Percentiles rank a stretch among this genome's conserved stretches.
phyloP scores from a whole-genome alignment of 2,329 filamentous ascomycete genomes.

The Scedosporium boydii region DNA sequence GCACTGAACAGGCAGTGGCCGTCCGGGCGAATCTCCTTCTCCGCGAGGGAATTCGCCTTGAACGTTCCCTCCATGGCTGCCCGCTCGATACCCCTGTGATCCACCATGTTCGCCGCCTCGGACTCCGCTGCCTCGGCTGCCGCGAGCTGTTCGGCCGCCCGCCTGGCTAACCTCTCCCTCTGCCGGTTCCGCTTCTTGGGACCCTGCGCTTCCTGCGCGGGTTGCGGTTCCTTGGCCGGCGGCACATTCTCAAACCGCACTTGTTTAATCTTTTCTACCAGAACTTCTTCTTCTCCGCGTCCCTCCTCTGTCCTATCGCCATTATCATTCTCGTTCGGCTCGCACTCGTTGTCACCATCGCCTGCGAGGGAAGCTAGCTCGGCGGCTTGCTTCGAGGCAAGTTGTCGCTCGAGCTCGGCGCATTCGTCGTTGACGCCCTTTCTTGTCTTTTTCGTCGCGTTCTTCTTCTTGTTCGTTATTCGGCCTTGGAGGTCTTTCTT shows the following conservation, averaged over 20 bases:
- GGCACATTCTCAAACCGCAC: conserved; percentile 11
- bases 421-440: conserved; percentile 71
- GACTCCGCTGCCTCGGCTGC: conserved; percentile 56
- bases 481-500: conserved; percentile 75
- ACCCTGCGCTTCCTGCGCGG: conserved; percentile 6
- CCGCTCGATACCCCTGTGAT: conserved; percentile 62
- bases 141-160: conserved; percentile 75
- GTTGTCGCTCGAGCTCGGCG: conserved; percentile 55
- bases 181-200: conserved; percentile 77
- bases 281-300: conserved; percentile 11
- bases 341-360: conserved; percentile 3
- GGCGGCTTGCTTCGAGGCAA: conserved; percentile 56
- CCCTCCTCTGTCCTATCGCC: conserved; percentile 14
- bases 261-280: conserved; percentile 12
- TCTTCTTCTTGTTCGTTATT: conserved; percentile 93
- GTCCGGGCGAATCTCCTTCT: conserved; percentile 77
- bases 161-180: conserved; percentile 81
- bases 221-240: conserved; percentile 1
- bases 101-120: conserved; percentile 66
- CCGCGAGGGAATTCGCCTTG: conserved; percentile 50
- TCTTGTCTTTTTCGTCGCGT: conserved; percentile 77
- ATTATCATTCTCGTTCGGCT: conserved; percentile 5
- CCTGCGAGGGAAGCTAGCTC: conserved; percentile 41
- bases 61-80: conserved; percentile 62
- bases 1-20: conserved; percentile 94